Base-by-base conservation (phyloP, 257 asterid species). In the Scutellaria barbata region DNA sequence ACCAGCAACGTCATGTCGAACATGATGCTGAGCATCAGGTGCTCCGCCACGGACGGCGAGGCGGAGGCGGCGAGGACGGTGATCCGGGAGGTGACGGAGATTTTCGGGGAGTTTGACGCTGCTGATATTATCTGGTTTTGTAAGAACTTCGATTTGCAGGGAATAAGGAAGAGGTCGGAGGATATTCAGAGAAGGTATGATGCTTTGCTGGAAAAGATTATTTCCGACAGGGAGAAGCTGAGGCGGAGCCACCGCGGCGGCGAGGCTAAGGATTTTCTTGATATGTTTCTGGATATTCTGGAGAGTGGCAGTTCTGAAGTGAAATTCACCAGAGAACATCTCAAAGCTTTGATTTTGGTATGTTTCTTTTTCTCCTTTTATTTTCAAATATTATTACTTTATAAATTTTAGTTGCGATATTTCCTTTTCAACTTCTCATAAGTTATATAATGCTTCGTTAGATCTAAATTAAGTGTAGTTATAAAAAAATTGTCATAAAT, bases 271-370 rank as follows among this genome's bases (percentile, higher is more conserved):
- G 95, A 88, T 50, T 68, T 88, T 62, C 84, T 88, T 10, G 95
- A 84, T 11, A 67, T 84, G 82, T 72, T 85, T 57, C 72, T 88
- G 52, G 95, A 80, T 48, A 72, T 79, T 6, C 80, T 85, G 90
- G 90, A 85, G 77, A 76, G 63, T 10, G 84, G 73, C 30, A 72
- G 62, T 2, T 11, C 83, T 11, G 89, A 85, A 17, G 83, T 88
- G 33, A 72, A 75, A 5, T 82, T 88, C 54, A 82, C 85, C 1
- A 77, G 89, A 50, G 81, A 85, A 37, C 86, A 85, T 60, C 78
- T 88, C 37, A 88, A 88, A 69, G 89, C 89, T 7, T 50, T 88
- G 59, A 81, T 88, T 68, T 63, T 85, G 88, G 91, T 85, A 80
- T 42, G 56, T 42, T 7, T 7, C 5, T 1, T 9, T 8, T 10